Conservation (phyloP, 1,139 yeast species). For the Nakaseomyces delphensis region DNA sequence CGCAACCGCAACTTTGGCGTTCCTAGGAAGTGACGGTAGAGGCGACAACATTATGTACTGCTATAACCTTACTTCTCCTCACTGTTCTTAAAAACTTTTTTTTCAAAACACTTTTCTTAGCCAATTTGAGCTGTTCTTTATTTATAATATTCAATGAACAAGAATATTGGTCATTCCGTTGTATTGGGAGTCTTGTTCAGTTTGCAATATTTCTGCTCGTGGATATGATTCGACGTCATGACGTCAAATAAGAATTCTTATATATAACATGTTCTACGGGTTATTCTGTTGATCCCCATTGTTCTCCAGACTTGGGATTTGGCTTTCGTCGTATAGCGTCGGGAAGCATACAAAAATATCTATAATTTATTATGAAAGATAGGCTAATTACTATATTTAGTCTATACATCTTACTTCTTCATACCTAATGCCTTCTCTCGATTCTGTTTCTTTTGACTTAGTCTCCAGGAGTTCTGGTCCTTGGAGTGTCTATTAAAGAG, state of each 20-base stretch:
- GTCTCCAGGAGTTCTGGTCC: constrained; percentile 48
- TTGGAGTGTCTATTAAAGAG: constrained; percentile 47
- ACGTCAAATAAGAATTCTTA: too few relatives aligned
- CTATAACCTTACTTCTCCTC: neutral
- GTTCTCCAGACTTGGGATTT: constrained; percentile 4
- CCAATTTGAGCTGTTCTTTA: neutral
- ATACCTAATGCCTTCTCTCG: constrained; percentile 29
- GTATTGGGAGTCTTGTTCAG: too few relatives aligned
- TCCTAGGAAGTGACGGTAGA: constrained; percentile 19
- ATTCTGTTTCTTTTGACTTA: constrained; percentile 36
- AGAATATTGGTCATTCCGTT: too few relatives aligned
- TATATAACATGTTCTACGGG: neutral
- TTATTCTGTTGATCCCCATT: too few relatives aligned
- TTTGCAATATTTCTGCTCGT: too few relatives aligned
- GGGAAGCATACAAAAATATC: too few relatives aligned
- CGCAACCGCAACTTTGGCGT: constrained; percentile 51
- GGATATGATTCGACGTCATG: too few relatives aligned
- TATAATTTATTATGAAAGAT: too few relatives aligned
- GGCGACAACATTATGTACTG: constrained; percentile 5
- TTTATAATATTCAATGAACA: too few relatives aligned
- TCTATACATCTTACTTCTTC: constrained; percentile 18
- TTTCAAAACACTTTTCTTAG: neutral
- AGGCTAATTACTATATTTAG: too few relatives aligned
- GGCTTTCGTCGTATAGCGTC: too few relatives aligned
- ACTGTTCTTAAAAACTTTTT: neutral